Evolutionary conservation across 2,329 filamentous ascomycete species (phyloP).

Genomic region (Fusarium goolgardi): DNA sequence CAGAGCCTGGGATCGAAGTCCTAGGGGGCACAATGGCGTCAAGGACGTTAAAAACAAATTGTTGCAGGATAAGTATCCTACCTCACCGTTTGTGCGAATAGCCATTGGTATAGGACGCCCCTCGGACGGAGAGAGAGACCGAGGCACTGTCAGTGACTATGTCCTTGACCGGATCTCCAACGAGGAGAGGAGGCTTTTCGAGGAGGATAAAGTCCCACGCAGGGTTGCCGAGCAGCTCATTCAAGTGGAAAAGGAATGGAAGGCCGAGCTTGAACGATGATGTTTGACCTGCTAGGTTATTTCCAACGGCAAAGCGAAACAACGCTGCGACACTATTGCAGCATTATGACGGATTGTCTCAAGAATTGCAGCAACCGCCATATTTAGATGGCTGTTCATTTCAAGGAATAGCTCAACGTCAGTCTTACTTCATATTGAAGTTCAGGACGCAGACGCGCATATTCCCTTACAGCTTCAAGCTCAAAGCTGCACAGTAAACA

Average conservation of each 20-base stretch:
- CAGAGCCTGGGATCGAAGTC: conserved; percentile 70
- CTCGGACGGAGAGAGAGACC: conserved; percentile 67
- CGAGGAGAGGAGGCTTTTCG: conserved; percentile 58
- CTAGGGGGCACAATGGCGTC: conserved; percentile 79
- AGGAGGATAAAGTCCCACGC: conserved; percentile 65
- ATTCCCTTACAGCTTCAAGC: background rate
- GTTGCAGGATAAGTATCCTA: conserved; percentile 54
- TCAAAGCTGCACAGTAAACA: background rate
- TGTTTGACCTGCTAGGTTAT: background rate
- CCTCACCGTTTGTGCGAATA: conserved; percentile 67
- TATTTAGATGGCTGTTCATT: background rate
- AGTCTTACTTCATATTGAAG: background rate
- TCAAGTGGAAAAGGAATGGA: conserved; percentile 58
- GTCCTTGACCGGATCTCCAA: conserved; percentile 76
- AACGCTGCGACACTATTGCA: background rate
- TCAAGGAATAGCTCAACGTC: background rate
- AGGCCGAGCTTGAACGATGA: conserved; percentile 41
- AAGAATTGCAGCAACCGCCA: background rate
- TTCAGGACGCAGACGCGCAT: background rate
- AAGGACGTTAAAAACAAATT: conserved; percentile 71
- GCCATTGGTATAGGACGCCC: conserved; percentile 92
- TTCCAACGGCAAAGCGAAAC: background rate
- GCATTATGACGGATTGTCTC: background rate
- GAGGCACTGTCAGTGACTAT: conserved; percentile 75
- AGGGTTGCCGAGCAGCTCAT: conserved; percentile 63